Evolutionary conservation across 768 basidiomycete species (phyloP).

Genomic region (Pleurotus platypus): DNA sequence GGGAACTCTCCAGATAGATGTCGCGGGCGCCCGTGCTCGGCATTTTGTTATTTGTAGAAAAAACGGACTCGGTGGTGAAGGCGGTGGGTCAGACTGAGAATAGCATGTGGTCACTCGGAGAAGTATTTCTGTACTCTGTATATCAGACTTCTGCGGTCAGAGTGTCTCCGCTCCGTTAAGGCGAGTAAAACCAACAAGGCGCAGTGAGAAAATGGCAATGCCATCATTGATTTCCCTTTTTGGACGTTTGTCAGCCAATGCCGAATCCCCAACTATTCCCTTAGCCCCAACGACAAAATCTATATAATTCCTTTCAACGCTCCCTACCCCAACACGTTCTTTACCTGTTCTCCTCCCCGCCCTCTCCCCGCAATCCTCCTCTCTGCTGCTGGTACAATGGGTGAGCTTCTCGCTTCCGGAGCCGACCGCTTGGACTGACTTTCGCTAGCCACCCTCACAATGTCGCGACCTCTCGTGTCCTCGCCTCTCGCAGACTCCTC

Average conservation of each 20-base stretch:
- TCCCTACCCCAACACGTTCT: neutral
- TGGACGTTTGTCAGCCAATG: constrained; percentile 13
- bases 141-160: neutral
- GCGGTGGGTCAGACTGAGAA: neutral
- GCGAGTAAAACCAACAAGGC: neutral
- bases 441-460: constrained; percentile 36
- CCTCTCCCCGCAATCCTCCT: neutral
- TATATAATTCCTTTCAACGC: constrained; percentile 26
- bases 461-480: constrained; percentile 47
- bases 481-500: constrained; percentile 58
- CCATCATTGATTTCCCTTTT: constrained; percentile 5
- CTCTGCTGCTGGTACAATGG: constrained; percentile 24
- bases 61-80: neutral
- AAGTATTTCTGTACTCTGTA: neutral
- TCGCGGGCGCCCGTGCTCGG: neutral
- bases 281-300: constrained; percentile 17
- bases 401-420: constrained; percentile 22
- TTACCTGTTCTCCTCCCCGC: constrained; percentile 6
- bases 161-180: neutral
- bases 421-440: neutral
- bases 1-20: no score
- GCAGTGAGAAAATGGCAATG: neutral
- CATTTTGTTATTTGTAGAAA: no score
- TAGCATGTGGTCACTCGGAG: neutral
- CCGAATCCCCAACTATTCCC: constrained; percentile 27